These are phyloP conservation scores for Aspergillus thermomutatus DNA, from an alignment of 2,329 filamentous ascomycete genomes.

Conservation along the genomic window DNA sequence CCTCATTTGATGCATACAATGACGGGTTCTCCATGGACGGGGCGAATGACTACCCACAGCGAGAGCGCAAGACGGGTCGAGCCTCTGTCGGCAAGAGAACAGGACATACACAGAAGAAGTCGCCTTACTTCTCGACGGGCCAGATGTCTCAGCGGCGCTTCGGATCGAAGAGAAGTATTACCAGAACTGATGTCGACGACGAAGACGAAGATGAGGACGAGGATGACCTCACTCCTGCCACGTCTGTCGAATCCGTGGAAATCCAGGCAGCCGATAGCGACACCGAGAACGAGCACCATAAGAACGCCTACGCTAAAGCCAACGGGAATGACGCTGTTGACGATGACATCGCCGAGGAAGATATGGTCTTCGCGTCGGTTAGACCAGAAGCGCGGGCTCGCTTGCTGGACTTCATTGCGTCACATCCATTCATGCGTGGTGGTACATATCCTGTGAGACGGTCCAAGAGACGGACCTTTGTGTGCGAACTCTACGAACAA, in stretches of 20 bases:
- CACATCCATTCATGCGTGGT: constrained; percentile 17
- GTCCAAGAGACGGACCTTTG: constrained; percentile 18
- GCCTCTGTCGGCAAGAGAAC: neutral
- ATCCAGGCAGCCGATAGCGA: neutral
- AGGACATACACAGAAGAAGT: neutral
- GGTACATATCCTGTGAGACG: constrained; percentile 13
- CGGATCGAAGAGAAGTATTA: constrained; percentile 2
- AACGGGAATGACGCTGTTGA: neutral
- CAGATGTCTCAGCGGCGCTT: neutral
- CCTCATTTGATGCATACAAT: constrained; percentile 12
- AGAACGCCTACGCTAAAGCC: neutral
- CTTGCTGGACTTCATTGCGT: constrained; percentile 15
- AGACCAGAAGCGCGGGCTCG: constrained; percentile 1
- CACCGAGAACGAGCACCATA: neutral
- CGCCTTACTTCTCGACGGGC: constrained; percentile 8
- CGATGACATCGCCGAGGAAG: constrained; percentile 10
- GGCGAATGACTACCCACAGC: neutral
- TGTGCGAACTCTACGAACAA: constrained; percentile 13
- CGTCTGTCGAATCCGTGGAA: neutral
- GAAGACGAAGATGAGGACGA: neutral
- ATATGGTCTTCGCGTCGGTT: constrained; percentile 14
- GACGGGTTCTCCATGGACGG: neutral
- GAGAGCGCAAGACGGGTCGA: neutral
- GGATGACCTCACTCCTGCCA: neutral
- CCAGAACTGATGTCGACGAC: constrained; percentile 1